Evolutionary conservation across 768 basidiomycete genomes (phyloP), one percentile per base, ranked within the genome.

Genomic region (Paxillus ammoniavirescens): DNA sequence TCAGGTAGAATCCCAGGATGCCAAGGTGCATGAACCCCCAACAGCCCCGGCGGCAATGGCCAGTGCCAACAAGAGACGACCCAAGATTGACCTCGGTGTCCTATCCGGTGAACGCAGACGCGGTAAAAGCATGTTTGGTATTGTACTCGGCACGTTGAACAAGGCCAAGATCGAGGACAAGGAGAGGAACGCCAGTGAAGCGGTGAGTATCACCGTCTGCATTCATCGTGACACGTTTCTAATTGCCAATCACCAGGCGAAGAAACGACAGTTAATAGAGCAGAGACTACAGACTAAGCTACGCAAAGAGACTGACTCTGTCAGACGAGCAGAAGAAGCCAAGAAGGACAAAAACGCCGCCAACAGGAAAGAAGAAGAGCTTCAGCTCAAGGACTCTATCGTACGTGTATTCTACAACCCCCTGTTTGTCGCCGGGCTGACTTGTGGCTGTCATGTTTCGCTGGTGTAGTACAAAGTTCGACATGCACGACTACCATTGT

Each of bases 161-260:
- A 89, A 89, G 77, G 91, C 91, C 59, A 91, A 91, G 75, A 85
- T 81, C 60, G 90, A 93, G 75, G 90, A 91, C 70, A 86, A 88
- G 67, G 84, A 89, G 76, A 77, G 89, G 55, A 89, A 79, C 66
- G 84, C 86, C n/a, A 91, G 89, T 70, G 90, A 93, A 62, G 89
- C 90, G 63, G 90, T 91, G 55, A 68, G 73, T 70, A 37, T 37
- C 30, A 41, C 26, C 38, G 49, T 5, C 17, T 44, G n/a, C 18
- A 15, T 38, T 48, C 52, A 48, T 36, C 37, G 4, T 54, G 12
- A 37, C 43, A 26, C 42, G 38, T 13, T 9, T 48, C 55, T 63
- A 49, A 66, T 38, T 21, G 44, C 49, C 37, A 14, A 9, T n/a
- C 21, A 52, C 37, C 61, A 91, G 89, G 90, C 89, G 2, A 91